These are phyloP conservation scores for Paxillus ammoniavirescens DNA, from an alignment of 768 basidiomycete species.

Conservation along the genomic window DNA sequence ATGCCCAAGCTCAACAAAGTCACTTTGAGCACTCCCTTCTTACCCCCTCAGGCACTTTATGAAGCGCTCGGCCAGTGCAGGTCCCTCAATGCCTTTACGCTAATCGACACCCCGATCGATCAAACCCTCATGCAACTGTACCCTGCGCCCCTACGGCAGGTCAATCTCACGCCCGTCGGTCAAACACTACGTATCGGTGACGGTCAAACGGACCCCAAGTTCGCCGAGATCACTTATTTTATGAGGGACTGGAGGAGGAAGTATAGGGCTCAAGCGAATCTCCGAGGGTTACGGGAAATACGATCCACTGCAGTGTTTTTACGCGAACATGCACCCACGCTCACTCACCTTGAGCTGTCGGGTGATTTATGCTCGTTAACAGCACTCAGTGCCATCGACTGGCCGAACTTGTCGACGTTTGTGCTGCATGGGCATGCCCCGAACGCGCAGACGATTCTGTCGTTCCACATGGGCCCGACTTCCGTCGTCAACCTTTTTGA, in stretches of 20 bases:
- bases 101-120: slow-evolving; percentile 36
- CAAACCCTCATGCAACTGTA: slow-evolving; percentile 33
- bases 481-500: slow-evolving; percentile 20
- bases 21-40: slow-evolving; percentile 31
- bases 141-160: slow-evolving; percentile 21
- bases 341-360: slow-evolving; percentile 31
- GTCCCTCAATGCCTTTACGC: slow-evolving; percentile 25
- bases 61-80: slow-evolving; percentile 26
- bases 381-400: slow-evolving; percentile 28
- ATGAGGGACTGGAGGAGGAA: slow-evolving; percentile 37
- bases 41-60: slow-evolving; percentile 30
- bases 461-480: slow-evolving; percentile 13
- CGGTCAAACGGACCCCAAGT: slow-evolving; percentile 31
- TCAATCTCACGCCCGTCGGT: slow-evolving; percentile 33
- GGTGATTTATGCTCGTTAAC: slow-evolving; percentile 28
- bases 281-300: slow-evolving; percentile 29
- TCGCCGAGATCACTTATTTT: slow-evolving; percentile 32
- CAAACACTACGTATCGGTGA: slow-evolving; percentile 34
- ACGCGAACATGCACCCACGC: slow-evolving; percentile 27
- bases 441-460: slow-evolving; percentile 7
- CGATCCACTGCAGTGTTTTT: slow-evolving; percentile 30
- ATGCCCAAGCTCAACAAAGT: slow-evolving; percentile 32
- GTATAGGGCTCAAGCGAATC: slow-evolving; percentile 30
- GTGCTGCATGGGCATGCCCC: slow-evolving; percentile 31
- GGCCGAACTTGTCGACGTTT: slow-evolving; percentile 30